phyloP scores from a whole-genome alignment of 306 rosid genomes.

The Vachellia pachyceras region DNA sequence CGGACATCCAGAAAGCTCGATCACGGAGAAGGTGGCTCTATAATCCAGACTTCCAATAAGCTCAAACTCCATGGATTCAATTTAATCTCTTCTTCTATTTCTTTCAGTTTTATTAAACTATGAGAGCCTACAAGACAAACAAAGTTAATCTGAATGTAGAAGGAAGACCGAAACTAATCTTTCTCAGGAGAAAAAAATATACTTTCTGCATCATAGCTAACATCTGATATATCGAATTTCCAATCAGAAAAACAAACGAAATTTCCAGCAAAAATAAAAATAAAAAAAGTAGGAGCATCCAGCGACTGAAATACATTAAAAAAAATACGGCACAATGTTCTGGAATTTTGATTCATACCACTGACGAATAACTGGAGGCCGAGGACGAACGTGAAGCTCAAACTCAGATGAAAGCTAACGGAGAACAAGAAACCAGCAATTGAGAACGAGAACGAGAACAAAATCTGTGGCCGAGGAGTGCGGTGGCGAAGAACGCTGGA shows the following conservation, averaged over 20 bases:
- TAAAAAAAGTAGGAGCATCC: background rate
- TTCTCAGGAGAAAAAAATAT: background rate
- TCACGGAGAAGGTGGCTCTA: too few species aligned
- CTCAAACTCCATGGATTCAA: too few species aligned
- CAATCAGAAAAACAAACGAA: background rate
- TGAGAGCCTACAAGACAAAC: too few species aligned
- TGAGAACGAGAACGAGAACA: background rate
- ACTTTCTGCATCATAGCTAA: background rate
- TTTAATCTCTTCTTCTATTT: too few species aligned
- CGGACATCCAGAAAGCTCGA: too few species aligned
- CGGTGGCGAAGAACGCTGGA: too few species aligned
- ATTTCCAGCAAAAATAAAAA: background rate
- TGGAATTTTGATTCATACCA: background rate
- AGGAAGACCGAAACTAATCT: background rate
- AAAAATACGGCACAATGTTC: too few species aligned
- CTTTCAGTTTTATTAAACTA: too few species aligned
- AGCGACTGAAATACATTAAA: background rate
- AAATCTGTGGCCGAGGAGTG: too few species aligned
- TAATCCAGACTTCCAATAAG: too few species aligned
- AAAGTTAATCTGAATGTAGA: too few species aligned
- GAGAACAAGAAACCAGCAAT: background rate
- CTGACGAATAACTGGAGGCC: background rate
- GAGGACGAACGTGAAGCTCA: background rate
- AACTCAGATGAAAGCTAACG: background rate
- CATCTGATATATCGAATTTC: background rate